Base-by-base conservation (phyloP, 176 grass and related monocot species). In the Thalia dealbata region DNA sequence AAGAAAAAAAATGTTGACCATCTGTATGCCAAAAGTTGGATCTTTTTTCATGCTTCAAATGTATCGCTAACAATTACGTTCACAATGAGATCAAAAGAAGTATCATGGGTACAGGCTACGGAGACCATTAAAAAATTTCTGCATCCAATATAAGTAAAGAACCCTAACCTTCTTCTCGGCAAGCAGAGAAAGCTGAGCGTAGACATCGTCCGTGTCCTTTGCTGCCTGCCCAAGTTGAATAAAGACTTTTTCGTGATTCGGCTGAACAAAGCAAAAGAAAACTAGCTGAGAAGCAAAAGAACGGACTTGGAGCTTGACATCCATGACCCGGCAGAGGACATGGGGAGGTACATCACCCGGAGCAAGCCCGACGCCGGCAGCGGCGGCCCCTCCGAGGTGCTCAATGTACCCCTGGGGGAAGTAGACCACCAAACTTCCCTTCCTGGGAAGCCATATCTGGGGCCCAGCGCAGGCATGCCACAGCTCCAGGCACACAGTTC, bases 141-240 rank as follows among this genome's bases (percentile, higher is more conserved):
- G 22, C 21, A 76, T 51, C 50, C 29, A 58, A 50, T 61, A 32
- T 75, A 74, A 46, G 67, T 7, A 7, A 25, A 28, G 27, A 27
- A 10, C n/a, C 19, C 52, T 45, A 64, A 96, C 92, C 93, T 97
- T 80, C 72, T 14, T 85, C 38, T 81, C 84, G 35, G 82, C 50
- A 15, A 81, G 73, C 50, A 96, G 79, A 62, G 80, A 82, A 45
- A 96, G 86, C 80, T 81, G 86, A 24, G 92, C 82, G 78, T 85
- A 92, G 76, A 96, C 92, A 77, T 96, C 92, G 73, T 92, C 92
- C 1, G 88, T 89, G 8, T 51, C 86, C 23, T 76, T 86, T 71
- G 91, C 92, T 64, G 92, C 92, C 92, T 96, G 72, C 77, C 9
- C n/a, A 7, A 29, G 28, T n/a, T 23, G 42, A 71, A 21, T 14